phyloP scores from a whole-genome alignment of 441 rosid species.

The Brassica hybrid region DNA sequence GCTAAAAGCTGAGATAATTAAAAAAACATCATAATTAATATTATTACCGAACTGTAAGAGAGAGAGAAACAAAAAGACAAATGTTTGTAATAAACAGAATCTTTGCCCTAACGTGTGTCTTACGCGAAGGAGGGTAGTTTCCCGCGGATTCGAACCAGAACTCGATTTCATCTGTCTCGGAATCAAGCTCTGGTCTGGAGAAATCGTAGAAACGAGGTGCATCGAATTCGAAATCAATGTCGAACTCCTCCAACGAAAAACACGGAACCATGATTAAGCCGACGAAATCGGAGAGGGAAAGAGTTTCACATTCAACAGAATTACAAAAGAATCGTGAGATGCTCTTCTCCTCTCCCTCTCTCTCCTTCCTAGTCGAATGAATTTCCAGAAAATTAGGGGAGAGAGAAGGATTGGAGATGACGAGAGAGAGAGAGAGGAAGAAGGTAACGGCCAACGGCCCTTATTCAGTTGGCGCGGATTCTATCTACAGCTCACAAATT shows the following conservation, averaged over 20 bases:
- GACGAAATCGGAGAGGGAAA: constrained; percentile 16
- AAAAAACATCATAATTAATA: neutral
- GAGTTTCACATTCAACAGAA: constrained; percentile 38
- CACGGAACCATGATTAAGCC: constrained; percentile 32
- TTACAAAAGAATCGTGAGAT: neutral
- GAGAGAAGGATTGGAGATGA: constrained; percentile 12
- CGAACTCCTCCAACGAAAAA: constrained; percentile 40
- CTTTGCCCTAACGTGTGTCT: constrained; percentile 28
- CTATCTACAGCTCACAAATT: constrained; percentile 15
- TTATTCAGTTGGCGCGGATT: constrained; percentile 38
- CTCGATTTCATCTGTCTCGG: constrained; percentile 46
- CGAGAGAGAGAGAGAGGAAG: constrained; percentile 17
- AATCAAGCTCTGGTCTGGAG: constrained; percentile 45
- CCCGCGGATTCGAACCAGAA: constrained; percentile 55
- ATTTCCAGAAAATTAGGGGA: constrained; percentile 9
- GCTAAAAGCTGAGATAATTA: constrained; percentile 46
- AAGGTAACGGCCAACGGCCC: constrained; percentile 27
- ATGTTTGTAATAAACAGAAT: constrained; percentile 12
- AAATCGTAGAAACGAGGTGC: constrained; percentile 61
- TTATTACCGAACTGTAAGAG: neutral
- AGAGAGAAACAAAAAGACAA: neutral
- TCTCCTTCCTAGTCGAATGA: neutral
- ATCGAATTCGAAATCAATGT: constrained; percentile 60
- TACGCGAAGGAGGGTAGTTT: constrained; percentile 66
- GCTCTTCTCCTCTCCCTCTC: constrained; percentile 30